Conservation (phyloP, 2,329 filamentous ascomycete species). For the Geosmithia morbida region DNA sequence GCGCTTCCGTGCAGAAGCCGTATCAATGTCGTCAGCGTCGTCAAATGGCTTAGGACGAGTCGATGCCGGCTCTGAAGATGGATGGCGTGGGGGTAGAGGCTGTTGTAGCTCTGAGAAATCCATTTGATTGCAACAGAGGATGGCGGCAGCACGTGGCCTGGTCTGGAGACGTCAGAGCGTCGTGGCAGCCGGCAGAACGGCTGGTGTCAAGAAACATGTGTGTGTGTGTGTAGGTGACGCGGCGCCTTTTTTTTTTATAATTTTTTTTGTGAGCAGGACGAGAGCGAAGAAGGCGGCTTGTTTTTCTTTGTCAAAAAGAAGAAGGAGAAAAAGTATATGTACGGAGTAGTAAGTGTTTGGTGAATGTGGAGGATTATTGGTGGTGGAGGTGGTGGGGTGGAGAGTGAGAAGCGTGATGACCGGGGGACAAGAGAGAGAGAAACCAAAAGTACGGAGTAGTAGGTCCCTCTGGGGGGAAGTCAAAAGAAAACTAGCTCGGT, state of each 20-base stretch:
- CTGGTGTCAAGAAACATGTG: conserved; percentile 42
- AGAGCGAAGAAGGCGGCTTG: not conserved
- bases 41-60: conserved; percentile 51
- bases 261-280: not conserved
- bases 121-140: conserved; percentile 32
- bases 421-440: too few species aligned
- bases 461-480: too few species aligned
- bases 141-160: conserved; percentile 22
- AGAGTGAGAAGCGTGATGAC: too few species aligned
- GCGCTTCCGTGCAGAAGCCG: conserved; percentile 39
- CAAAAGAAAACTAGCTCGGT: too few species aligned
- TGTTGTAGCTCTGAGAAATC: conserved; percentile 34
- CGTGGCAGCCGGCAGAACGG: conserved; percentile 38
- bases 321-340: not conserved
- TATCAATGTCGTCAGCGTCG: conserved; percentile 27
- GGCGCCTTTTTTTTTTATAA: not conserved
- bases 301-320: not conserved
- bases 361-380: not conserved
- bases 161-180: conserved; percentile 33
- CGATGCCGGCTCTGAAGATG: conserved; percentile 48
- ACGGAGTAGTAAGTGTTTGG: not conserved
- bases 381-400: not conserved
- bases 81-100: conserved; percentile 40
- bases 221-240: conserved; percentile 17
- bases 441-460: too few species aligned